Percentiles rank a stretch among this genome's conserved stretches.
Evolutionary conservation across 1,139 yeast genomes (phyloP).

Genomic region (Maudiozyma humilis): DNA sequence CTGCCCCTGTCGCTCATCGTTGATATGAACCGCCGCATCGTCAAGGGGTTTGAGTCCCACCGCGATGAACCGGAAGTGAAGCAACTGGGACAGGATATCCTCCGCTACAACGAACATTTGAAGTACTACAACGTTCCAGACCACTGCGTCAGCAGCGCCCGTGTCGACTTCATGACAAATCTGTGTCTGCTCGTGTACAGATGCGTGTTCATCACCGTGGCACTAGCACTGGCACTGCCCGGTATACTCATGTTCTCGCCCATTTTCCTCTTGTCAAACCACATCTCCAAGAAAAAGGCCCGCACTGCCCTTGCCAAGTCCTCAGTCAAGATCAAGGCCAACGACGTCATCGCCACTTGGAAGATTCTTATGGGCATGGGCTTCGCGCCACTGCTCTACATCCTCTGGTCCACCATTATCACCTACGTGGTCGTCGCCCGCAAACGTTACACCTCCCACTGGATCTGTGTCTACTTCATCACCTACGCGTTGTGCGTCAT

Average conservation of each 20-base stretch:
- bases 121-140: constrained; percentile 55
- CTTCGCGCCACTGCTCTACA: constrained; percentile 59
- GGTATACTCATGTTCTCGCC: constrained; percentile 63
- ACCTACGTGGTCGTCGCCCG: constrained; percentile 17
- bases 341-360: constrained; percentile 72
- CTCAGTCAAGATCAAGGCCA: constrained; percentile 61
- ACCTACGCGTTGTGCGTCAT: constrained; percentile 41
- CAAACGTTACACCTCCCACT: constrained; percentile 28
- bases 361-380: constrained; percentile 61
- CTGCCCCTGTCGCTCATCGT: constrained; percentile 59
- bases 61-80: constrained; percentile 51
- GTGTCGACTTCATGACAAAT: constrained; percentile 22
- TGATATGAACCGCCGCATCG: constrained; percentile 62
- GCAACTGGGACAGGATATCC: constrained; percentile 44
- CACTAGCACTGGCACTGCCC: constrained; percentile 47
- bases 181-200: constrained; percentile 33
- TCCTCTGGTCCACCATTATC: constrained; percentile 53
- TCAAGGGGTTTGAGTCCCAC: constrained; percentile 55
- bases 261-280: constrained; percentile 49
- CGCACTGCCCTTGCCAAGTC: constrained; percentile 56
- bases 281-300: constrained; percentile 51
- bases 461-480: constrained; percentile 24
- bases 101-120: constrained; percentile 47
- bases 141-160: constrained; percentile 50
- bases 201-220: constrained; percentile 24